A percentile compares a stretch with the other conserved stretches of the same genome.
Evolutionary conservation across 768 basidiomycete species (phyloP).

Genomic region (Coprinellus micaceus): DNA sequence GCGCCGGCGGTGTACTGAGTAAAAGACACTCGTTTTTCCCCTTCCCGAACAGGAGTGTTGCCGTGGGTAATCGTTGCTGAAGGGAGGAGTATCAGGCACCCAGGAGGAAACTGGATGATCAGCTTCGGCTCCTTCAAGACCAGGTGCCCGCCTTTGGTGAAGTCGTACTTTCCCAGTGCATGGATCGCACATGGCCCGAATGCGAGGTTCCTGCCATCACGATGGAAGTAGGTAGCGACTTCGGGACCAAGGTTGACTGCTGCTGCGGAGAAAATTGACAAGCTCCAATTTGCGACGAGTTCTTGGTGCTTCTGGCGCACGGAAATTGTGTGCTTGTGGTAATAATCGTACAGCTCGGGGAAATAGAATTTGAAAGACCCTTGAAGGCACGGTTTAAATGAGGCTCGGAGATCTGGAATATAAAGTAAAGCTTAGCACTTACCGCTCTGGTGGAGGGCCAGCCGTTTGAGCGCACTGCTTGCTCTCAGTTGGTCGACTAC

Average conservation of each 20-base stretch:
- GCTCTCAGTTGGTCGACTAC: no score
- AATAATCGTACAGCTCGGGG: no score
- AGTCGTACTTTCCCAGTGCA: constrained; percentile 18
- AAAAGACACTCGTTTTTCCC: constrained; percentile 19
- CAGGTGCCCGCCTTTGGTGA: constrained; percentile 20
- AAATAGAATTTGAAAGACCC: no score
- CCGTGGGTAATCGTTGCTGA: constrained; percentile 23
- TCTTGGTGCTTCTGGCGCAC: no score
- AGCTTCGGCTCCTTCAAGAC: constrained; percentile 17
- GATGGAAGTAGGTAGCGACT: constrained; percentile 13
- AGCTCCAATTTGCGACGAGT: no score
- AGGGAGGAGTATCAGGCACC: constrained; percentile 27
- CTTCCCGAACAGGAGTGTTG: constrained; percentile 17
- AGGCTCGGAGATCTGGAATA: no score
- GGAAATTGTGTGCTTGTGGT: no score
- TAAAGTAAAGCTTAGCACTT: no score
- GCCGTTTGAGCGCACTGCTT: no score
- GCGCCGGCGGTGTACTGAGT: constrained; percentile 26
- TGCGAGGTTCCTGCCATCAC: constrained; percentile 27
- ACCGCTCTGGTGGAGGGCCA: no score
- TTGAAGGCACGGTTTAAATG: no score
- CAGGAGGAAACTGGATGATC: constrained; percentile 10
- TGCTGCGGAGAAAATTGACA: not conserved
- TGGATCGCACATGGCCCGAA: constrained; percentile 28
- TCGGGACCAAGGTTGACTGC: constrained; percentile 4